Evolutionary conservation across 2,329 filamentous ascomycete genomes (phyloP).

Genomic region (Neocucurbitaria cava): DNA sequence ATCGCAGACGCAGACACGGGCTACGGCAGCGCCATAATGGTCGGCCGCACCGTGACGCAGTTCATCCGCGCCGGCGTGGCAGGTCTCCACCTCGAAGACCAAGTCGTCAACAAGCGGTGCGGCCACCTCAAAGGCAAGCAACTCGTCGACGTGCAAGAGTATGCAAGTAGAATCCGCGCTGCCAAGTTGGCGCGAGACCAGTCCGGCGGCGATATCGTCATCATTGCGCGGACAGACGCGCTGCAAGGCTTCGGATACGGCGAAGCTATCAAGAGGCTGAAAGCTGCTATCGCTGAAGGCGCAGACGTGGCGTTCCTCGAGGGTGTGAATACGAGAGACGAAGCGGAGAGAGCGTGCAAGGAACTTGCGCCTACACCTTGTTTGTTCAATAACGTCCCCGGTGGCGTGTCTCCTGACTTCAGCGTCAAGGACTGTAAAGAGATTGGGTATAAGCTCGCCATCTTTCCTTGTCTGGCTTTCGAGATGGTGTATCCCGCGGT

Average conservation of each 20-base stretch:
- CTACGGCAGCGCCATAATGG: conserved; percentile 55
- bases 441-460: conserved; percentile 66
- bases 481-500: conserved; percentile 45
- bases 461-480: conserved; percentile 55
- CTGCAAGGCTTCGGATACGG: conserved; percentile 65
- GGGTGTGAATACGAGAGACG: conserved; percentile 60
- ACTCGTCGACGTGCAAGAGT: conserved; percentile 61
- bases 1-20: conserved; percentile 69
- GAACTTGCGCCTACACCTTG: conserved; percentile 60
- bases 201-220: conserved; percentile 63
- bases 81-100: conserved; percentile 68
- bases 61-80: conserved; percentile 65
- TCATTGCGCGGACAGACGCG: conserved; percentile 71
- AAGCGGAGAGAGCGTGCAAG: conserved; percentile 56
- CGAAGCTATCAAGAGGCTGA: conserved; percentile 60
- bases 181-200: conserved; percentile 59
- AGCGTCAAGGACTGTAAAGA: conserved; percentile 60
- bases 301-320: conserved; percentile 69
- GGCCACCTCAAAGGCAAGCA: conserved; percentile 69
- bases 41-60: conserved; percentile 60
- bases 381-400: conserved; percentile 65
- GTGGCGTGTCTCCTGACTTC: conserved; percentile 63
- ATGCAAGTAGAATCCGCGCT: conserved; percentile 63
- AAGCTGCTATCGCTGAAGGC: conserved; percentile 60
- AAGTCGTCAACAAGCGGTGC: conserved; percentile 69